Evolutionary conservation across 2,329 filamentous ascomycete species (phyloP).

Genomic region (Trichophyton verrucosum): DNA sequence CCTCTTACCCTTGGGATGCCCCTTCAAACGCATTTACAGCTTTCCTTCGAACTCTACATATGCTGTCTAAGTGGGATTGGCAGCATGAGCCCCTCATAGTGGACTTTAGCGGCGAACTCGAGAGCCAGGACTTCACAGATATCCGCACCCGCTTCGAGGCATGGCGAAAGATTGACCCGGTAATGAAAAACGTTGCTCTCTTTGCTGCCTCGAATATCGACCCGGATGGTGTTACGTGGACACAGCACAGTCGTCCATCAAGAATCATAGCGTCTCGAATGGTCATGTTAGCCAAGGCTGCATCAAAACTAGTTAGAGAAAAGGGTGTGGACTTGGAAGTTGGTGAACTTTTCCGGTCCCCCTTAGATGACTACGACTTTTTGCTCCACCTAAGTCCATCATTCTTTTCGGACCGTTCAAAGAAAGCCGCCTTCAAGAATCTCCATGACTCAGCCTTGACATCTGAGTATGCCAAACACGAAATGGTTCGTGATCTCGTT

Average conservation of each 20-base stretch:
- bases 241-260: slow-evolving; percentile 53
- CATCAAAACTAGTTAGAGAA: slow-evolving; percentile 48
- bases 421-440: slow-evolving; percentile 56
- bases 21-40: slow-evolving; percentile 68
- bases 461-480: slow-evolving; percentile 40
- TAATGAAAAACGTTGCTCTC: slow-evolving; percentile 69
- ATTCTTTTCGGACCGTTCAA: slow-evolving; percentile 27
- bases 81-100: slow-evolving; percentile 67
- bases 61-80: slow-evolving; percentile 88
- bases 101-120: slow-evolving; percentile 55
- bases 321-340: slow-evolving; percentile 44
- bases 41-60: slow-evolving; percentile 66
- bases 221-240: slow-evolving; percentile 67
- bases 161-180: slow-evolving; percentile 79
- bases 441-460: slow-evolving; percentile 44
- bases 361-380: slow-evolving; percentile 70
- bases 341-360: slow-evolving; percentile 56
- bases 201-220: slow-evolving; percentile 74
- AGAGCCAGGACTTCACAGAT: slow-evolving; percentile 45
- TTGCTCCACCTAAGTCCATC: slow-evolving; percentile 58
- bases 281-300: slow-evolving; percentile 67
- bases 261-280: slow-evolving; percentile 77
- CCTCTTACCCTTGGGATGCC: slow-evolving; percentile 65
- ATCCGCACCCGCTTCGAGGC: slow-evolving; percentile 63
- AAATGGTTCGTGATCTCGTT: slow-evolving; percentile 53